phyloP scores from a whole-genome alignment of 2,329 filamentous ascomycete genomes.

The Aureobasidium uvarum region DNA sequence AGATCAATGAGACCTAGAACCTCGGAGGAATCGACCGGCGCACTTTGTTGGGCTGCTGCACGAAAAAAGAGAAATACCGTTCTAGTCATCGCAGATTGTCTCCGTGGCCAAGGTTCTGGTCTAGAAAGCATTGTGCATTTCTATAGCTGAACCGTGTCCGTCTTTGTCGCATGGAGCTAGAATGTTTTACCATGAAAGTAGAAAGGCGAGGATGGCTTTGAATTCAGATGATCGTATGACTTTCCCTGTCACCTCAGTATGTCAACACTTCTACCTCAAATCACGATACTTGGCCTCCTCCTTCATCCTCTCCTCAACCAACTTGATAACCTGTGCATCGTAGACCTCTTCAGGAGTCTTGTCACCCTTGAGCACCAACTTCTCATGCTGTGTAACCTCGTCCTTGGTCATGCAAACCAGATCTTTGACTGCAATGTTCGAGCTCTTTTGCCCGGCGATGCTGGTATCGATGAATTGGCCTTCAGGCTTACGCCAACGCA shows the following conservation, averaged over 20 bases:
- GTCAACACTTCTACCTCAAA: conserved; percentile 13
- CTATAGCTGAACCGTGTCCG: no score
- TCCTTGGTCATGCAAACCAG: conserved; percentile 93
- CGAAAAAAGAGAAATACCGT: no score
- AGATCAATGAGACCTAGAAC: no score
- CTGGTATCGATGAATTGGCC: conserved; percentile 62
- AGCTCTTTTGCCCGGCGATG: conserved; percentile 72
- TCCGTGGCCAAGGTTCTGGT: no score
- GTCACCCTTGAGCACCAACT: conserved; percentile 68
- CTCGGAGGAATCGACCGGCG: no score
- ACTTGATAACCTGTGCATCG: conserved; percentile 61
- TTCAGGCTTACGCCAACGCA: conserved; percentile 71
- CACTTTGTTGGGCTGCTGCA: no score
- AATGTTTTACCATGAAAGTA: not conserved
- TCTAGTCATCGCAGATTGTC: no score
- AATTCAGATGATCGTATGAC: not conserved
- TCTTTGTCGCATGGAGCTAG: no score
- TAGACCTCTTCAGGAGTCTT: conserved; percentile 73
- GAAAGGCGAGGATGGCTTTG: not conserved
- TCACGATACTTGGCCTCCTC: conserved; percentile 55
- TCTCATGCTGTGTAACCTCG: conserved; percentile 77
- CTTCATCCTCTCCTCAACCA: conserved; percentile 63
- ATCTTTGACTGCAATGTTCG: conserved; percentile 66
- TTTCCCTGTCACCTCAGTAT: not conserved
- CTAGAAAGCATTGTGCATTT: no score